Conservation (phyloP, 768 basidiomycete species). For the Tubosaeta sp. region DNA sequence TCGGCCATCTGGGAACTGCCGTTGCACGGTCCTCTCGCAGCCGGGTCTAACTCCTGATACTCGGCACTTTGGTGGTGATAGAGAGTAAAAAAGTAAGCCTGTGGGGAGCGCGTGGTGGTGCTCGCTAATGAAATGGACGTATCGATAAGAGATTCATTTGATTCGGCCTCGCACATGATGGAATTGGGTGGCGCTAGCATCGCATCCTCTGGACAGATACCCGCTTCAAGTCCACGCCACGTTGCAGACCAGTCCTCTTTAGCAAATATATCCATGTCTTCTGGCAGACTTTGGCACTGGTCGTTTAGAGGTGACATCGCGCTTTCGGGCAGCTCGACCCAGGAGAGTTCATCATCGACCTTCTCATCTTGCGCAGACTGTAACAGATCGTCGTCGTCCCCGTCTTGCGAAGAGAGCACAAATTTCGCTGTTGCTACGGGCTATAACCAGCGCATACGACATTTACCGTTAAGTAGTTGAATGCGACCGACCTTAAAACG, state of each 20-base stretch:
- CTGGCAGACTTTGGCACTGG: constrained; percentile 1
- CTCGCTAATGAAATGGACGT: constrained; percentile 12
- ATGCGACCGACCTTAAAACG: constrained; percentile 44
- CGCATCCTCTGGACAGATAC: not conserved
- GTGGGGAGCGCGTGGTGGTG: constrained; percentile 14
- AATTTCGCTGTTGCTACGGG: constrained; percentile 10
- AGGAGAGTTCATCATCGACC: constrained; percentile 5
- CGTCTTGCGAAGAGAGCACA: constrained; percentile 8
- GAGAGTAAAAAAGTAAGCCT: constrained; percentile 9
- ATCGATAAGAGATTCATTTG: constrained; percentile 26
- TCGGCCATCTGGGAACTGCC: constrained; percentile 16
- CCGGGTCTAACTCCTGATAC: constrained; percentile 8
- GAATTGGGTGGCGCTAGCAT: not conserved
- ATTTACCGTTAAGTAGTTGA: not conserved
- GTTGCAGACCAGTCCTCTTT: constrained; percentile 13
- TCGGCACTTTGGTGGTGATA: constrained; percentile 16
- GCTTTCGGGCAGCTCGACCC: constrained; percentile 16
- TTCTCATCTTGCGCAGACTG: constrained; percentile 4
- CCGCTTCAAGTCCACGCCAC: constrained; percentile 11
- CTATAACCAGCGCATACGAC: constrained; percentile 14
- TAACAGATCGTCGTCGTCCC: constrained; percentile 23
- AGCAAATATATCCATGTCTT: constrained; percentile 15
- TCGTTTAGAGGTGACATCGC: constrained; percentile 4
- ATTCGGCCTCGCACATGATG: constrained; percentile 6
- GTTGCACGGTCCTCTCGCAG: constrained; percentile 5